These are phyloP conservation scores for Centaurea solstitialis DNA, from an alignment of 129 eudicot genomes.

Conservation along the genomic window DNA sequence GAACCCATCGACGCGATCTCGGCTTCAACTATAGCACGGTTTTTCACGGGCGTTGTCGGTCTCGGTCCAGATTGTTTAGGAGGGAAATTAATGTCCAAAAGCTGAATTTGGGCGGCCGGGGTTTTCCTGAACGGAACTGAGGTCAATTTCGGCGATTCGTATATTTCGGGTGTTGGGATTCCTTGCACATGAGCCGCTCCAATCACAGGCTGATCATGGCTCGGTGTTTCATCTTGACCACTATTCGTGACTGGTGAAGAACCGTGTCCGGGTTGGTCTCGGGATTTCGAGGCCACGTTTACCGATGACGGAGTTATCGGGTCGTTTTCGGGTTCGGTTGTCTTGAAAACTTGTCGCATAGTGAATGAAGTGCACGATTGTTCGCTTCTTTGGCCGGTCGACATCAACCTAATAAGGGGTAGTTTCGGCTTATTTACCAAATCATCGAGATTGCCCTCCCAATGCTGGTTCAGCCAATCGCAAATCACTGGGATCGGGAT, in stretches of 20 bases:
- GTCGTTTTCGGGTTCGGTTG: constrained; percentile 62
- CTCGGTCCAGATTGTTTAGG: constrained; percentile 47
- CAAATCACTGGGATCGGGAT: constrained; percentile 88
- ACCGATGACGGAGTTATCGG: constrained; percentile 56
- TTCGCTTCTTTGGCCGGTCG: constrained; percentile 84
- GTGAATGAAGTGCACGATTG: constrained; percentile 88
- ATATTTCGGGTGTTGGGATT: constrained; percentile 90
- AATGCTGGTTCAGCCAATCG: constrained; percentile 94
- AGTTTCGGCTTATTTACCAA: constrained; percentile 73
- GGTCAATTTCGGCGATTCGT: constrained; percentile 70
- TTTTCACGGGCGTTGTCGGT: constrained; percentile 27
- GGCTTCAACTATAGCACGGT: constrained; percentile 39
- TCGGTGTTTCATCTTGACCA: constrained; percentile 42
- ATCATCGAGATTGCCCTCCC: constrained; percentile 96
- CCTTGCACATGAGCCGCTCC: constrained; percentile 56
- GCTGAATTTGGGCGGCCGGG: constrained; percentile 57
- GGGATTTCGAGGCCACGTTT: constrained; percentile 32
- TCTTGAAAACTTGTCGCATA: constrained; percentile 79
- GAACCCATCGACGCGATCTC: constrained; percentile 60
- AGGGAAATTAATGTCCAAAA: constrained; percentile 77
- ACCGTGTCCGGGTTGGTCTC: constrained; percentile 49
- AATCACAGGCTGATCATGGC: constrained; percentile 31
- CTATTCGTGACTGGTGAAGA: constrained; percentile 38
- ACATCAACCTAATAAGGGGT: constrained; percentile 82
- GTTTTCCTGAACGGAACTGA: constrained; percentile 51